Percentiles rank a stretch among this genome's conserved stretches.
These are phyloP conservation scores for Trapa incisa DNA, from an alignment of 345 rosid genomes.

Conservation along the genomic window DNA sequence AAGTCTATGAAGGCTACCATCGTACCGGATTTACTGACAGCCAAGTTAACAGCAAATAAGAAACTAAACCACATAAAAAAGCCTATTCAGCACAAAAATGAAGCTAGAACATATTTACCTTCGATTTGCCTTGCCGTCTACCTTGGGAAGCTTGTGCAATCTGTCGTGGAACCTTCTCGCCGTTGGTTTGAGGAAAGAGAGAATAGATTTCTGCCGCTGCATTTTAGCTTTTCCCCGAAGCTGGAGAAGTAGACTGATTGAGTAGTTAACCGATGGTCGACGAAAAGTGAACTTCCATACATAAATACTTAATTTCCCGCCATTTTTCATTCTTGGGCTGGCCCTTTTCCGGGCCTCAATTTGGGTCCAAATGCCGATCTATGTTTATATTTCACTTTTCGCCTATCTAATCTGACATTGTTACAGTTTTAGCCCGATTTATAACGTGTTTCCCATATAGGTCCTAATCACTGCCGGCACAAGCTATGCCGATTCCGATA, in stretches of 20 bases:
- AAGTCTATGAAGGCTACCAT: background rate
- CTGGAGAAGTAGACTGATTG: background rate
- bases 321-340: background rate
- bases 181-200: constrained; percentile 57
- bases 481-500: too few relatives aligned
- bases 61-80: background rate
- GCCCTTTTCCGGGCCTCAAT: background rate
- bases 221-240: constrained; percentile 16
- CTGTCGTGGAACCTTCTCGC: constrained; percentile 6
- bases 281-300: background rate
- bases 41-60: background rate
- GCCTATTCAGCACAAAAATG: background rate
- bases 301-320: constrained; percentile 4
- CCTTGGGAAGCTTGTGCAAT: constrained; percentile 75
- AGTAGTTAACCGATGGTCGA: background rate
- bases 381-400: background rate
- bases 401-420: background rate
- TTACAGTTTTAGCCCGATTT: background rate
- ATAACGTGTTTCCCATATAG: background rate
- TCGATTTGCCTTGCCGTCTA: constrained; percentile 23
- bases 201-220: constrained; percentile 75
- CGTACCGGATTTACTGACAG: background rate
- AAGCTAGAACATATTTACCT: constrained; percentile 24
- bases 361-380: background rate
- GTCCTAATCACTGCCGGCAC: too few relatives aligned